A percentile compares a stretch with the other conserved stretches of the same genome.
Conservation (phyloP, 2,329 filamentous ascomycete genomes). For the Cytospora chrysosperma region DNA sequence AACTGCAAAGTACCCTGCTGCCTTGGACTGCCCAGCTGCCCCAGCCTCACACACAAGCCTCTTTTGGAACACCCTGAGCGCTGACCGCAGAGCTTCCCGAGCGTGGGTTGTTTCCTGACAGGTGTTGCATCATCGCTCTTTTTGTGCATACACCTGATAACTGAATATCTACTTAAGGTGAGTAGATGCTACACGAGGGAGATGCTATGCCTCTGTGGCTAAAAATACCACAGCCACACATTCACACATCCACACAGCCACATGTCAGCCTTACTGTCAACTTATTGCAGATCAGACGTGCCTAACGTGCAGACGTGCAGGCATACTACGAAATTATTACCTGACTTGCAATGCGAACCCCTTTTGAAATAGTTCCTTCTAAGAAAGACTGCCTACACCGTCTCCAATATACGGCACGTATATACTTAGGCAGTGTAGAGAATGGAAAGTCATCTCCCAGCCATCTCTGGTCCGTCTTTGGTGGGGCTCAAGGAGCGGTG, state of each 20-base stretch:
- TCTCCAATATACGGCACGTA: too few relatives aligned
- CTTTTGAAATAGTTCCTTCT: not conserved
- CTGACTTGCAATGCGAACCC: not conserved
- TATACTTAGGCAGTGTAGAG: not conserved
- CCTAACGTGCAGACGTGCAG: too few relatives aligned
- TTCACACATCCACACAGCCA: constrained; percentile 3
- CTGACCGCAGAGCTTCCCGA: constrained; percentile 4
- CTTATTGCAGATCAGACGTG: too few relatives aligned
- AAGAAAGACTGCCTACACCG: not conserved
- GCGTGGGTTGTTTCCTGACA: constrained; percentile 12
- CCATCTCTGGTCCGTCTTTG: not conserved
- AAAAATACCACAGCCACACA: too few relatives aligned
- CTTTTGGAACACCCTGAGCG: not conserved
- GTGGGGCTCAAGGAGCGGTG: not conserved
- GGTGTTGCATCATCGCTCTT: constrained; percentile 14
- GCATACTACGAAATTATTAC: not conserved
- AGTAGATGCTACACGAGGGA: not conserved
- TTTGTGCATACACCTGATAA: constrained; percentile 4
- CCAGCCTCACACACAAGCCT: constrained; percentile 1
- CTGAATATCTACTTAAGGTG: too few relatives aligned
- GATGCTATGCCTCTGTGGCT: not conserved
- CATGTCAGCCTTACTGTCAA: not conserved
- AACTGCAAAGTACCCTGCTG: not conserved
- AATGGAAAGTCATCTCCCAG: not conserved
- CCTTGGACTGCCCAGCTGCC: too few relatives aligned